Percentiles rank a stretch among this genome's conserved stretches.
phyloP scores from a whole-genome alignment of 176 grass and related monocot species.

The Aegilops speltoides region DNA sequence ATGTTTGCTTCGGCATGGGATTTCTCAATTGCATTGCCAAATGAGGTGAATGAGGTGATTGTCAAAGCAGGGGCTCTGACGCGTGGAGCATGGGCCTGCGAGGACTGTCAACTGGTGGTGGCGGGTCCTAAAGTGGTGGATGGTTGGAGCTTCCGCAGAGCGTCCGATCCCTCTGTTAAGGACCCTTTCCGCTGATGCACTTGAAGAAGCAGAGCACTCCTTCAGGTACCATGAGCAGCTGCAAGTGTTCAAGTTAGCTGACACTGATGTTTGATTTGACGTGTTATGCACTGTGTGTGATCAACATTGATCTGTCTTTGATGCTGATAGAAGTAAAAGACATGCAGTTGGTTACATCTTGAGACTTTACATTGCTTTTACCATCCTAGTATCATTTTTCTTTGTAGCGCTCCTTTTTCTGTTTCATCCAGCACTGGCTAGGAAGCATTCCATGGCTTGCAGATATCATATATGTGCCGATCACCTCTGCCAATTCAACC shows the following conservation, averaged over 20 bases:
- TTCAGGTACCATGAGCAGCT: background rate
- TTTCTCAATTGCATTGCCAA: background rate
- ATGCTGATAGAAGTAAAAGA: background rate
- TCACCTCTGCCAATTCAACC: background rate
- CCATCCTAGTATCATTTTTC: background rate
- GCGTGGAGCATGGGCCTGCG: background rate
- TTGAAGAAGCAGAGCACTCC: background rate
- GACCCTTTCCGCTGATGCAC: slow-evolving; percentile 14
- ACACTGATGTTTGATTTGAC: background rate
- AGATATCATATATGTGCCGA: background rate
- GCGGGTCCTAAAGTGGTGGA: background rate
- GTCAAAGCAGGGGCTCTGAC: background rate
- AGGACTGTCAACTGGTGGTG: background rate
- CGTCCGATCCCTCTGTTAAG: slow-evolving; percentile 7
- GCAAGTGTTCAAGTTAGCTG: background rate
- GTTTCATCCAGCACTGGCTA: background rate
- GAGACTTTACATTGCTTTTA: background rate
- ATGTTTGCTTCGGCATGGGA: background rate
- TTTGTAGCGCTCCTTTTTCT: background rate
- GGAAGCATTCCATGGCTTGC: background rate
- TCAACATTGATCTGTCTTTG: background rate
- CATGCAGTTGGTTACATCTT: background rate
- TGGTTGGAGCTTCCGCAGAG: background rate
- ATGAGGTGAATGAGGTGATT: background rate
- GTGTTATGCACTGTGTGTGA: background rate